phyloP scores from a whole-genome alignment of 2,329 filamentous ascomycete genomes.

The Aureobasidium vineae region DNA sequence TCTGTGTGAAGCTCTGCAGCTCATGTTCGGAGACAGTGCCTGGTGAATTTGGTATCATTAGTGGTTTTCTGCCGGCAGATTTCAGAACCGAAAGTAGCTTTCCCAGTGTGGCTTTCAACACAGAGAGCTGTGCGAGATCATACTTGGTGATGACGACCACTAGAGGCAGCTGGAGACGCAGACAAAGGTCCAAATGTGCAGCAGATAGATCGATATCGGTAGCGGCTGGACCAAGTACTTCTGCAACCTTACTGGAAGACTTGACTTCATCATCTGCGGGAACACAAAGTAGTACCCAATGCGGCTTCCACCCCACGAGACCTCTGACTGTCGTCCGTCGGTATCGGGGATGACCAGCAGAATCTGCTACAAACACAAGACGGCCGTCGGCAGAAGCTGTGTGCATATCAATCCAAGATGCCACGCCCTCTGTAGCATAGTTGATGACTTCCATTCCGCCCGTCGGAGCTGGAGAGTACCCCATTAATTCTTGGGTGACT shows the following conservation, averaged over 20 bases:
- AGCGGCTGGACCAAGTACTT: conserved; percentile 50
- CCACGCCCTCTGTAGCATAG: conserved; percentile 80
- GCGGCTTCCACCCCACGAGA: conserved; percentile 91
- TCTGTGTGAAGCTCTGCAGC: conserved; percentile 56
- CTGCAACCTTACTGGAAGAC: conserved; percentile 44
- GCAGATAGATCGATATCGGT: conserved; percentile 69
- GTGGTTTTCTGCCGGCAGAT: conserved; percentile 67
- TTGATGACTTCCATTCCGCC: conserved; percentile 62
- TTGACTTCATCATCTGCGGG: conserved; percentile 70
- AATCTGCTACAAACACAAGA: conserved; percentile 85
- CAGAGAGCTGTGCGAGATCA: conserved; percentile 74
- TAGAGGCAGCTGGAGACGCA: conserved; percentile 74
- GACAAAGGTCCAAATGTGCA: conserved; percentile 79
- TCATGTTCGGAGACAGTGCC: conserved; percentile 44
- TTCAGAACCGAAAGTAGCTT: conserved; percentile 78
- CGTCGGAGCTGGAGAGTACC: conserved; percentile 57
- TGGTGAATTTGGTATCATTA: conserved; percentile 56
- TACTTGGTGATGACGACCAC: conserved; percentile 86
- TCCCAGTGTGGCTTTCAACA: conserved; percentile 67
- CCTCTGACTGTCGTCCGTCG: conserved; percentile 84
- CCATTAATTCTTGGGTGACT: conserved; percentile 88
- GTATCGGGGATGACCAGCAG: conserved; percentile 86
- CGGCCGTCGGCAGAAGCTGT: conserved; percentile 69
- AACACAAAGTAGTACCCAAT: conserved; percentile 88
- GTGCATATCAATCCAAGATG: conserved; percentile 94